Percentiles rank a stretch among this genome's conserved stretches.
These are phyloP conservation scores for Cardiospermum halicacabum DNA, from an alignment of 345 rosid species.

Conservation along the genomic window DNA sequence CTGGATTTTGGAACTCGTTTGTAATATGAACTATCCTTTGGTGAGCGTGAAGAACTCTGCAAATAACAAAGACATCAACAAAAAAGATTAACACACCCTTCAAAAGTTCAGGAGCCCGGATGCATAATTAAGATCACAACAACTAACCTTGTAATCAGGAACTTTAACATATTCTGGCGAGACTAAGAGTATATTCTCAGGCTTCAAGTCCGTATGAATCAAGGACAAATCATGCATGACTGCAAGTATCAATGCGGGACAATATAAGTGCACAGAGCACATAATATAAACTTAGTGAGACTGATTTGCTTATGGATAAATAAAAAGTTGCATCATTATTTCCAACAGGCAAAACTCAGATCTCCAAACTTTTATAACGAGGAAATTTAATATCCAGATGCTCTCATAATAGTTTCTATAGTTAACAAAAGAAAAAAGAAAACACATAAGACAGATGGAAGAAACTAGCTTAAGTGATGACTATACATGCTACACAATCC, in stretches of 20 bases:
- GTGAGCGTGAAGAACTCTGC: slow-evolving; percentile 49
- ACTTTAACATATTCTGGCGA: slow-evolving; percentile 73
- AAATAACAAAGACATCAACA: background rate
- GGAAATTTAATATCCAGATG: background rate
- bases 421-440: background rate
- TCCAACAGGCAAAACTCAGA: background rate
- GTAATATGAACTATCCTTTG: slow-evolving; percentile 45
- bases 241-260: slow-evolving; percentile 27
- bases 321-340: background rate
- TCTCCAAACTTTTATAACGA: background rate
- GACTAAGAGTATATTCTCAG: slow-evolving; percentile 75
- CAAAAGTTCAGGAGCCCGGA: background rate
- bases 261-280: background rate
- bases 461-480: slow-evolving; percentile 49
- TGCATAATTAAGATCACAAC: background rate
- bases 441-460: slow-evolving; percentile 15
- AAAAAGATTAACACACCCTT: background rate
- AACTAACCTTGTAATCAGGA: slow-evolving; percentile 75
- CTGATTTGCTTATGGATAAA: no score
- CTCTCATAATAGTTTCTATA: background rate
- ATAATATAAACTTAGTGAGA: background rate
- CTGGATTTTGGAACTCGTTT: slow-evolving; percentile 84
- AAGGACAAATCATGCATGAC: slow-evolving; percentile 86
- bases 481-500: slow-evolving; percentile 99
- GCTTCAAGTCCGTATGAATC: slow-evolving; percentile 87